Evolutionary conservation across 164 flowering plant species (phyloP).

Genomic region (Umbilicus rupestris): DNA sequence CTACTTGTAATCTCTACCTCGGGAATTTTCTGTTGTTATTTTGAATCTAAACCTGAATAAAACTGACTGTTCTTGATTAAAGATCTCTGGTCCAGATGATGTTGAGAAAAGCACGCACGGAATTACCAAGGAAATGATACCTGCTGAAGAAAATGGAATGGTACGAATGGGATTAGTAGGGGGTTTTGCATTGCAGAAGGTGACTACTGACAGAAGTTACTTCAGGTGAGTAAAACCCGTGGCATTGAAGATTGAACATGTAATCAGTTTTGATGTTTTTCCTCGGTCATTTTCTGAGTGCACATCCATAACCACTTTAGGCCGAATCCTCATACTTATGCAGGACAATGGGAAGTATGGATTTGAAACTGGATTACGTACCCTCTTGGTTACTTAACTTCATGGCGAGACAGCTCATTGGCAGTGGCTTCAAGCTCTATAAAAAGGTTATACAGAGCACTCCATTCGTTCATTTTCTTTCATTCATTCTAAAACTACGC

Average conservation of each 20-base stretch:
- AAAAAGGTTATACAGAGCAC: conserved; percentile 43
- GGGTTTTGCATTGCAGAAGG: conserved; percentile 85
- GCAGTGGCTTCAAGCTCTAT: conserved; percentile 78
- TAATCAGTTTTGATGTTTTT: neutral
- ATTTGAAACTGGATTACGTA: conserved; percentile 73
- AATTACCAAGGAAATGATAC: conserved; percentile 46
- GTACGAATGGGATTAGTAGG: conserved; percentile 76
- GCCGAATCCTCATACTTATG: conserved; percentile 11
- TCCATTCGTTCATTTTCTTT: neutral
- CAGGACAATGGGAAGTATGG: conserved; percentile 85
- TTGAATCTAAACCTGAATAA: neutral
- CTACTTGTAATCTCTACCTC: neutral
- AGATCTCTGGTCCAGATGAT: conserved; percentile 45
- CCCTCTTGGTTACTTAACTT: conserved; percentile 86
- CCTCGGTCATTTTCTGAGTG: neutral
- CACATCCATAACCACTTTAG: neutral
- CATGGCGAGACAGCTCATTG: conserved; percentile 80
- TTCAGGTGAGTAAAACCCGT: conserved; percentile 44
- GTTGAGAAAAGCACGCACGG: conserved; percentile 48
- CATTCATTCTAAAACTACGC: neutral
- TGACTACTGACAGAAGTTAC: conserved; percentile 56
- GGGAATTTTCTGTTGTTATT: neutral
- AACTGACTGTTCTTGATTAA: conserved; percentile 3
- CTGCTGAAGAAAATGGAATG: conserved; percentile 49
- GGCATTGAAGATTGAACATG: neutral